Percentiles rank a stretch among this genome's conserved stretches.
phyloP scores from a whole-genome alignment of 495 filamentous ascomycete genomes.

The Pyrenula aspistea region DNA sequence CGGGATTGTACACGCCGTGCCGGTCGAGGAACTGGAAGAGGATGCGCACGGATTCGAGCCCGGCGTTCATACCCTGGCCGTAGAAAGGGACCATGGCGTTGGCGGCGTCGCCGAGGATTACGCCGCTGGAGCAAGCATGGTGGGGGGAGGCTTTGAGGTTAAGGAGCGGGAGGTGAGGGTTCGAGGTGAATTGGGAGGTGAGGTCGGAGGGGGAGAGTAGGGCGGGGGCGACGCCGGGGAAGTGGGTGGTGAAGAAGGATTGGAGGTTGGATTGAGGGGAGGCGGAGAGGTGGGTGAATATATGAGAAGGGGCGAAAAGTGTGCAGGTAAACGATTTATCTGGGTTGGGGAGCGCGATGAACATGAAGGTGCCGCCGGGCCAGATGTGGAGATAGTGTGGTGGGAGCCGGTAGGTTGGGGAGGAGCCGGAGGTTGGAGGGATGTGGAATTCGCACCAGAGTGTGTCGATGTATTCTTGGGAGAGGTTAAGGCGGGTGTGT shows the following conservation, averaged over 20 bases:
- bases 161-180: conserved; percentile 86
- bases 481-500: conserved; percentile 72
- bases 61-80: conserved; percentile 80
- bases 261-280: conserved; percentile 40
- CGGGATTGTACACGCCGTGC: conserved; percentile 35
- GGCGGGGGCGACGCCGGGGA: conserved; percentile 75
- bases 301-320: conserved; percentile 61
- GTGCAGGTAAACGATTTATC: conserved; percentile 95
- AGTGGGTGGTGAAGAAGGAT: conserved; percentile 63
- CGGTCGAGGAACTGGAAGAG: conserved; percentile 64
- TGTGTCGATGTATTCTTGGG: conserved; percentile 93
- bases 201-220: conserved; percentile 62
- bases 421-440: conserved; percentile 36
- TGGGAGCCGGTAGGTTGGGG: conserved; percentile 57
- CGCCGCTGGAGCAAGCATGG: conserved; percentile 63
- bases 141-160: conserved; percentile 84
- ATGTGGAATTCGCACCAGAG: conserved; percentile 97
- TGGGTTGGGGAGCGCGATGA: conserved; percentile 84
- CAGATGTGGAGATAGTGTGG: conserved; percentile 96
- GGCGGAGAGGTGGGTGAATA: conserved; percentile 35
- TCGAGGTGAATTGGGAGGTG: conserved; percentile 54
- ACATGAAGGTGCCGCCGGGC: conserved; percentile 89
- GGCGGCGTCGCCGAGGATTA: conserved; percentile 87
- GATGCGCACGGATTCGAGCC: conserved; percentile 73
- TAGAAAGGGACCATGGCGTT: conserved; percentile 98